Evolutionary conservation across 1,284 basidiomycete species (phyloP), one percentile per base, ranked within the genome.

Genomic region (Mycosarcoma mackinlayi): DNA sequence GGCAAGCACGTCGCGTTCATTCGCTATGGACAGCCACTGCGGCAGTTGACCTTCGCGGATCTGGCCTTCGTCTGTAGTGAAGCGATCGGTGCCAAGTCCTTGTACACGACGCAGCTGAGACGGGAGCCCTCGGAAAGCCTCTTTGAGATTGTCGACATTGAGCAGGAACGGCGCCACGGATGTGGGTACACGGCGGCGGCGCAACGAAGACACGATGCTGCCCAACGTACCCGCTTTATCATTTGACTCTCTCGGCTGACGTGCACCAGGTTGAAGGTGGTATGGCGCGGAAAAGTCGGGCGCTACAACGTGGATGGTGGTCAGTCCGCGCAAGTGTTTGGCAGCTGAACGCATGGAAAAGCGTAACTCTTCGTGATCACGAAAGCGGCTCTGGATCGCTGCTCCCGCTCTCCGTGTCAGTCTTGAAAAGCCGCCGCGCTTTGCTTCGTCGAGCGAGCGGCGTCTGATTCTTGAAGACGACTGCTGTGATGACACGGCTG

Each of bases 31-130:
- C 7, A 76, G 47, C 75, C 72, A 76, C 27, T 54, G 58, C 4
- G 75, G 75, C 5, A 74, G 46, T 58, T 76, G 75, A n/a, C 75
- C 75, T 38, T 62, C 62, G 19, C 72, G 57, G 16, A 64, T 49
- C 41, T 66, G 64, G 24, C 61, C 62, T 16, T 69, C 69, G 24
- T 65, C 54, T 6, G 64, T 60, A 21, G 47, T 57, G 57, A 73
- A 69, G 27, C 55, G 60, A 28, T 73, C 66, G 4, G 62, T 62
- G 34, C 51, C 50, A 7, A 71, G 58, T 4, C 58, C 59, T 42
- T 71, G 62, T 21, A 54, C 53, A 7, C 58, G 50, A 16, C 54
- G 58, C 28, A 66, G 52, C 58, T 71, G 61, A 5, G 67, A 70
- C 10, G 67, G 67, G 6, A 70, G 44, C 18, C 67, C 67, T 4